Base-by-base conservation (phyloP, 2,329 filamentous ascomycete species). In the Neoarthrinium moseri region DNA sequence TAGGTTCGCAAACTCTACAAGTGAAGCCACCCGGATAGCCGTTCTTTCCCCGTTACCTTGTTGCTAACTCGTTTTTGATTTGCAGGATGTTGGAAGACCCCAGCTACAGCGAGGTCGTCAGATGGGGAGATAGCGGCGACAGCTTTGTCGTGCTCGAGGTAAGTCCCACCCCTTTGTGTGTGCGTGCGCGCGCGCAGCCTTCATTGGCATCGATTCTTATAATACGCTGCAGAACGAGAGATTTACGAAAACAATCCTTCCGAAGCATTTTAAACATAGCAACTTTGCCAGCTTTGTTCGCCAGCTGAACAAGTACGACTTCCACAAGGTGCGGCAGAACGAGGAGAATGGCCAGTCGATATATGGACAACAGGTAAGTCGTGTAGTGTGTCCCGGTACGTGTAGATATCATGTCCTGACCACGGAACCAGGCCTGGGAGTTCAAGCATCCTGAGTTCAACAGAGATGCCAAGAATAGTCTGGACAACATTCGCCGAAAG, bases 1-100 rank as follows among this genome's bases (percentile, higher is more conserved):
- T 57, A 96, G 91, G 91, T 97, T 72, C 91, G 92, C 76, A 97
- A 97, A 73, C 77, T 97, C 55, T 97, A 96, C 80, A 95, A 96
- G 92, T 97, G 84, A 71, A 79, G 69, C 52, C 47, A 49, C 43
- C 54, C 38, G 44, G 36, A n/a, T 18, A 10, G 61, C 23, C 10
- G 29, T 20, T 39, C 27, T 24, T 45, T 32, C 38, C 34, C 24
- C 10, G 36, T 27, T 38, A 33, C 15, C n/a, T 26, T 8, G 21
- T 20, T 20, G 36, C 20, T 36, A 34, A 47, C 41, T n/a, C 30
- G 15, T 36, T 13, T 7, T n/a, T n/a, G 26, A 8, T 4, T 12
- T 54, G 24, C 52, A 95, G 90, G 66, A 99, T 99, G 94, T 76
- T 99, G 60, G 92, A 97, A 70, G 95, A 95, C 62, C 91, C 91